phyloP scores from a whole-genome alignment of 2,329 filamentous ascomycete genomes.

The Aspergillus sp. region DNA sequence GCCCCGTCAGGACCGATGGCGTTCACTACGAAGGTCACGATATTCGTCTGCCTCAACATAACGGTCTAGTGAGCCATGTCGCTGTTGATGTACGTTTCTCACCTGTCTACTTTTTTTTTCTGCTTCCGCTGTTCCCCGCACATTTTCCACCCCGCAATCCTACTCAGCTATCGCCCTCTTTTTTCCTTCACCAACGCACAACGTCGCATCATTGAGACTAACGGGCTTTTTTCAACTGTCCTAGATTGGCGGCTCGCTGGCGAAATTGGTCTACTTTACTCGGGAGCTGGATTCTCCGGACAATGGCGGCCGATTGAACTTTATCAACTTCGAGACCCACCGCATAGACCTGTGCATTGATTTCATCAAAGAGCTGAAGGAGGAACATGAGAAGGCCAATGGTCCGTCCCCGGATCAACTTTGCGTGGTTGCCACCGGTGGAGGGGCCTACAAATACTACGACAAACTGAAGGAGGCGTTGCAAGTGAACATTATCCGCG shows the following conservation, averaged over 20 bases:
- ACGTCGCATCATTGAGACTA: conserved; percentile 1
- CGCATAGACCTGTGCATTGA: conserved; percentile 89
- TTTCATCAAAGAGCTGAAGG: conserved; percentile 82
- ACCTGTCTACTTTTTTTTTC: conserved; percentile 13
- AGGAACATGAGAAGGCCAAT: conserved; percentile 75
- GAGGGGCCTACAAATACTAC: conserved; percentile 95
- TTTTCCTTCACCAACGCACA: background rate
- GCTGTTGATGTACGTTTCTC: conserved; percentile 77
- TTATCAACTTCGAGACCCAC: conserved; percentile 94
- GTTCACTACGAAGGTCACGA: conserved; percentile 78
- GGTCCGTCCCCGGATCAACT: conserved; percentile 68
- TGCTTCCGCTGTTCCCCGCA: conserved; percentile 30
- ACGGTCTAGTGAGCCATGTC: conserved; percentile 91
- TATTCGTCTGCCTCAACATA: conserved; percentile 95
- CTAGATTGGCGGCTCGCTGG: conserved; percentile 90
- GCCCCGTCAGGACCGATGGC: conserved; percentile 52
- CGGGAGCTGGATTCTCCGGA: conserved; percentile 77
- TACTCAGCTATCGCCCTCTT: conserved; percentile 5
- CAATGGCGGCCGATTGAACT: conserved; percentile 87
- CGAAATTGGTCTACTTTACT: conserved; percentile 96
- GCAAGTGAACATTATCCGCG: conserved; percentile 81
- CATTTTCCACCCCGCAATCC: conserved; percentile 30
- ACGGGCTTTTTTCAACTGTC: conserved; percentile 7
- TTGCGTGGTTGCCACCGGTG: conserved; percentile 93
- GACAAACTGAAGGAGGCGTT: conserved; percentile 81